phyloP scores from a whole-genome alignment of 768 basidiomycete genomes.

The Melanogaster broomeanus region DNA sequence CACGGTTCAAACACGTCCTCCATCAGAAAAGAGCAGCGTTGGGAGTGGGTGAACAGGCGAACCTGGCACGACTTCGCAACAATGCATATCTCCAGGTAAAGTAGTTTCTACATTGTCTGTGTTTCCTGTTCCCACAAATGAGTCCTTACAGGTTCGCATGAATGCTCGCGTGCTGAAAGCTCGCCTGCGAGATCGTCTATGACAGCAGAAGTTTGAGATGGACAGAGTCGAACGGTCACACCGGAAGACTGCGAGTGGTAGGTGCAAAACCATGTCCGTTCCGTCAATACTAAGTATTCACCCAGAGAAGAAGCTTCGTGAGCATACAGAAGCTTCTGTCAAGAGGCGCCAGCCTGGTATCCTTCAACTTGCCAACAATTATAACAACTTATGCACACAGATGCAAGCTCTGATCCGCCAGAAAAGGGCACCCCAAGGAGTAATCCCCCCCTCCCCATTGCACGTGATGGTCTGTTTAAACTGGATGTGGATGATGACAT shows the following conservation, averaged over 20 bases:
- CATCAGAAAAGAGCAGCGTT: too few relatives aligned
- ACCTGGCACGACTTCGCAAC: background rate
- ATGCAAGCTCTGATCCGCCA: conserved; percentile 20
- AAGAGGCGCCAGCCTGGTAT: conserved; percentile 31
- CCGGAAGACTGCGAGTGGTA: background rate
- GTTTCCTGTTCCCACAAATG: background rate
- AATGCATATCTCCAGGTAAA: conserved; percentile 11
- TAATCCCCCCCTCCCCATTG: conserved; percentile 25
- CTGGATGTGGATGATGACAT: conserved; percentile 40
- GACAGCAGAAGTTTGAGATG: conserved; percentile 30
- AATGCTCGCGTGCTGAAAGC: conserved; percentile 27
- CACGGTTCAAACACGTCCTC: too few relatives aligned
- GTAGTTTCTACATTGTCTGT: background rate
- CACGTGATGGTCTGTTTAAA: conserved; percentile 21
- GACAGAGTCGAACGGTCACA: conserved; percentile 17
- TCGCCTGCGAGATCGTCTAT: conserved; percentile 17
- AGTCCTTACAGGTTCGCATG: conserved; percentile 12
- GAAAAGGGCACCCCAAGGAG: conserved; percentile 22
- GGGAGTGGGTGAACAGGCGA: background rate
- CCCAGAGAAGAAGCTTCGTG: conserved; percentile 24
- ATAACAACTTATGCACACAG: conserved; percentile 30
- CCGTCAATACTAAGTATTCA: background rate
- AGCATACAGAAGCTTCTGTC: conserved; percentile 27
- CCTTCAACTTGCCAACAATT: conserved; percentile 17
- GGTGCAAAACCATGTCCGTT: background rate